A percentile compares a stretch with the other conserved stretches of the same genome.
Evolutionary conservation across 2,329 filamentous ascomycete genomes (phyloP).

Genomic region (Hymenoscyphus linearis): DNA sequence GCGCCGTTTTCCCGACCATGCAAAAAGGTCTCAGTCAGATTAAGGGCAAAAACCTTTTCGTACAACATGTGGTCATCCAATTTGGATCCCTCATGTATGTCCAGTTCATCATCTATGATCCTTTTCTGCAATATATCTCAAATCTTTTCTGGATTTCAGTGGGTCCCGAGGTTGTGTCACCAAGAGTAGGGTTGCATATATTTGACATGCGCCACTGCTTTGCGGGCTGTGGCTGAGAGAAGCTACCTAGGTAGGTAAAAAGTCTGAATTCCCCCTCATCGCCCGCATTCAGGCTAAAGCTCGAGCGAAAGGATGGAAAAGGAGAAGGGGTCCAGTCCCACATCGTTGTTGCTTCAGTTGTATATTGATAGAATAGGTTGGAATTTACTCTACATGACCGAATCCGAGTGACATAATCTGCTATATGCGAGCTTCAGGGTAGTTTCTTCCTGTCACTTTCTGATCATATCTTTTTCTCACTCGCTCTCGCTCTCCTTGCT

Average conservation of each 20-base stretch:
- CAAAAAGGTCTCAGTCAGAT: background rate
- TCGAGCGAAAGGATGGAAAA: background rate
- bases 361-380: background rate
- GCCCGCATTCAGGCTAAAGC: background rate
- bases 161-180: background rate
- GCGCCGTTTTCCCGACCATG: background rate
- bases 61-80: slow-evolving; percentile 2
- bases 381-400: too few relatives aligned
- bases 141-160: background rate
- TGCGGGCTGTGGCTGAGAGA: background rate
- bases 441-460: too few relatives aligned
- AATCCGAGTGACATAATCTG: too few relatives aligned
- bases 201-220: background rate
- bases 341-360: background rate
- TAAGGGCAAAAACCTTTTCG: background rate
- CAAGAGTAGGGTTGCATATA: background rate
- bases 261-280: background rate
- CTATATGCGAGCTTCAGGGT: too few relatives aligned
- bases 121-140: background rate
- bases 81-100: background rate
- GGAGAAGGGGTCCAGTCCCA: background rate
- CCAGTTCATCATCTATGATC: background rate
- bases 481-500: too few relatives aligned
- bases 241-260: background rate
- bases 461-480: too few relatives aligned